Evolutionary conservation across 177 flowering plant genomes (phyloP).

Genomic region (Vitis hybrid): DNA sequence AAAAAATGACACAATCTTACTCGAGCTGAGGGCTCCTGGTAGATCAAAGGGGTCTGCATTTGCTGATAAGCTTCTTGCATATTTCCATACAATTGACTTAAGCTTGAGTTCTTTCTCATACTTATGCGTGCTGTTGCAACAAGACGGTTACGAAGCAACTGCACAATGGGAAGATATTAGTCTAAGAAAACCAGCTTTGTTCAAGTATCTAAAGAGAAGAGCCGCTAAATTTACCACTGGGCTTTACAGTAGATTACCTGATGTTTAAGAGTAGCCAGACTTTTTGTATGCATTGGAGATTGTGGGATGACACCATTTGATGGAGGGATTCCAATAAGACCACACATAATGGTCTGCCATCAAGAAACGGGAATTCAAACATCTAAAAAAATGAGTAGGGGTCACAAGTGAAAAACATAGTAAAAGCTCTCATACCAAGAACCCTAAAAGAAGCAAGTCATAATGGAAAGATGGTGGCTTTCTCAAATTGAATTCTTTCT

Average conservation of each 20-base stretch:
- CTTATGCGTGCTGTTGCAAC: slow-evolving; percentile 73
- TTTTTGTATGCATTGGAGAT: slow-evolving; percentile 99
- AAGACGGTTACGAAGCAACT: slow-evolving; percentile 87
- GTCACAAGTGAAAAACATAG: not conserved
- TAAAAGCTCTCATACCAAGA: slow-evolving; percentile 56
- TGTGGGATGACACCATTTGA: slow-evolving; percentile 99
- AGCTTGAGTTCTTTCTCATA: slow-evolving; percentile 73
- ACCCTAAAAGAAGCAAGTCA: slow-evolving; percentile 88
- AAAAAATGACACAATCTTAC: slow-evolving; percentile 30
- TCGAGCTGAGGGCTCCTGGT: slow-evolving; percentile 64
- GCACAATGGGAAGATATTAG: slow-evolving; percentile 16
- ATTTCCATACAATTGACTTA: slow-evolving; percentile 84
- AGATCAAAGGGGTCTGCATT: slow-evolving; percentile 93
- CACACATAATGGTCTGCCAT: slow-evolving; percentile 80
- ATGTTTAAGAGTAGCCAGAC: slow-evolving; percentile 95
- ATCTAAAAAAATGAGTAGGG: not conserved
- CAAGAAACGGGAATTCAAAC: slow-evolving; percentile 6
- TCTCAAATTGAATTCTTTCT: slow-evolving; percentile 91
- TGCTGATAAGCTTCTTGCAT: slow-evolving; percentile 99
- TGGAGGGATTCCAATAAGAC: slow-evolving; percentile 96
- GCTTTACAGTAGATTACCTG: slow-evolving; percentile 51
- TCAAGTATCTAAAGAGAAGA: not conserved
- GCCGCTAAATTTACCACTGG: not conserved
- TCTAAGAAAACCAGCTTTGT: not conserved
- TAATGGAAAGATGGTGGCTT: slow-evolving; percentile 95